These are phyloP conservation scores for Solanum chilense DNA, from an alignment of 257 asterid species.

Conservation along the genomic window DNA sequence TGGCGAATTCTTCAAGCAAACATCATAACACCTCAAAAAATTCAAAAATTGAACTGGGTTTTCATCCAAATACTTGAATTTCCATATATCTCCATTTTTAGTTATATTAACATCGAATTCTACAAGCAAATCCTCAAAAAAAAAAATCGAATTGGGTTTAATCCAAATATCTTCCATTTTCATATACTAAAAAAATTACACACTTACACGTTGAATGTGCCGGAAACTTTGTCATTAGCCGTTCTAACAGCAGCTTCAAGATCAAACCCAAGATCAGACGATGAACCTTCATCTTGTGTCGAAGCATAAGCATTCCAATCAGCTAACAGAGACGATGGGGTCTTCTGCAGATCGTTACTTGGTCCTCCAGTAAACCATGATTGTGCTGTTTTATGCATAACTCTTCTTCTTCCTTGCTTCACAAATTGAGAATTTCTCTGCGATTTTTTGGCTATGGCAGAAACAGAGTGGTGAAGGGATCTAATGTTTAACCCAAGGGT, in stretches of 20 bases:
- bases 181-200: background rate
- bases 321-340: conserved; percentile 61
- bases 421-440: background rate
- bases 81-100: background rate
- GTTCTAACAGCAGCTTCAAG: conserved; percentile 75
- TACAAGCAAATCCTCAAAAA: background rate
- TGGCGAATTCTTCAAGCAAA: background rate
- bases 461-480: background rate
- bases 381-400: conserved; percentile 67
- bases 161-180: background rate
- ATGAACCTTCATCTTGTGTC: conserved; percentile 24
- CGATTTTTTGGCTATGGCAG: background rate
- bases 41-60: background rate
- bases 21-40: background rate
- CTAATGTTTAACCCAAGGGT: background rate
- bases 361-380: conserved; percentile 89
- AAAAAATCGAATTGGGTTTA: background rate
- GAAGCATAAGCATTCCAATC: conserved; percentile 93
- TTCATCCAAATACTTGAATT: background rate
- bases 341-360: conserved; percentile 38
- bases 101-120: background rate
- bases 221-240: conserved; percentile 40
- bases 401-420: background rate
- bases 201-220: conserved; percentile 72
- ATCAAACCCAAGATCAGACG: conserved; percentile 42